These are phyloP conservation scores for Chrysosphaeria jannelii DNA, from an alignment of 2,329 filamentous ascomycete genomes.

Conservation along the genomic window DNA sequence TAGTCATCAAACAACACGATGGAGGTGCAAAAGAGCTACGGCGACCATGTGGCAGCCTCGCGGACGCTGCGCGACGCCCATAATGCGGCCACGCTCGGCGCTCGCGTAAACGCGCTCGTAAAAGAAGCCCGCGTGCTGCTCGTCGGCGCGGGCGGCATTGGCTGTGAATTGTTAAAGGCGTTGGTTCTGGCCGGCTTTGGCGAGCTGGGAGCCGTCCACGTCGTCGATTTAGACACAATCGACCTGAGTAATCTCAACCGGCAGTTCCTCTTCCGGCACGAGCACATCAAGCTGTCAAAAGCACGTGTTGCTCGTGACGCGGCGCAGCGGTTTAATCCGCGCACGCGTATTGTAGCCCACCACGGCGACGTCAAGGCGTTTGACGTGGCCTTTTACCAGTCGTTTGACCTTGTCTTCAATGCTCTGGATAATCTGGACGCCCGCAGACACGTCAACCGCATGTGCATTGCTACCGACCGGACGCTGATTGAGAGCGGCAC, in stretches of 20 bases:
- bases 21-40: no score
- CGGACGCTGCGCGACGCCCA: slow-evolving; percentile 20
- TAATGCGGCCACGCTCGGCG: slow-evolving; percentile 36
- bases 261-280: slow-evolving; percentile 84
- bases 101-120: no score
- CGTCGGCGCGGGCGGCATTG: slow-evolving; percentile 89
- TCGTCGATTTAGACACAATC: slow-evolving; percentile 94
- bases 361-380: slow-evolving; percentile 95
- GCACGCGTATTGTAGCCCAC: slow-evolving; percentile 59
- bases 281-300: slow-evolving; percentile 95
- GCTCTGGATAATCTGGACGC: slow-evolving; percentile 89
- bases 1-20: no score
- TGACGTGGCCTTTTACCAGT: slow-evolving; percentile 61
- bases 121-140: slow-evolving; percentile 73
- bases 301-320: slow-evolving; percentile 49
- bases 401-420: slow-evolving; percentile 76
- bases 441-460: slow-evolving; percentile 79
- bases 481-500: slow-evolving; percentile 90
- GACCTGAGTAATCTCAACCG: slow-evolving; percentile 93
- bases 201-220: slow-evolving; percentile 70
- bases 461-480: slow-evolving; percentile 78
- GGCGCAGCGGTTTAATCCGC: slow-evolving; percentile 69
- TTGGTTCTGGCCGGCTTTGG: slow-evolving; percentile 76
- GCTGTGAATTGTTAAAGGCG: slow-evolving; percentile 92
- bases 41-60: no score